These are phyloP conservation scores for Aureobasidium sp. DNA, from an alignment of 2,329 filamentous ascomycete genomes.

Conservation along the genomic window DNA sequence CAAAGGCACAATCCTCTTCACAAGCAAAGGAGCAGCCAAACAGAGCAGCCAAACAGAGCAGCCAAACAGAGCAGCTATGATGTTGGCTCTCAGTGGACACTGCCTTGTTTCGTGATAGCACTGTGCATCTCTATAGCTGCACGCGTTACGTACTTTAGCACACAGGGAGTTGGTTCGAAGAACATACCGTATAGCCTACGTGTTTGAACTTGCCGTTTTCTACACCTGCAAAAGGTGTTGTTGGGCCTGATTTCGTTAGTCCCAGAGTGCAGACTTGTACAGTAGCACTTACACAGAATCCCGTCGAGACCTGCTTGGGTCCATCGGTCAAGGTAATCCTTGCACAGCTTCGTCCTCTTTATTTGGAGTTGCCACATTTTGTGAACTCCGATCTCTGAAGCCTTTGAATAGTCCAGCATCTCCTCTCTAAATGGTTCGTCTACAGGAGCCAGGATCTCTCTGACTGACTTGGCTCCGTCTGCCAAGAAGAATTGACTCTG, in stretches of 20 bases:
- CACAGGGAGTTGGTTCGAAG: neutral
- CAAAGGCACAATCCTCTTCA: too few species aligned
- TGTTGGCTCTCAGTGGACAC: too few species aligned
- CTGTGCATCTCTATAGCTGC: too few species aligned
- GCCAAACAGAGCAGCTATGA: too few species aligned
- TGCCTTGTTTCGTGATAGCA: too few species aligned
- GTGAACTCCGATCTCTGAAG: constrained; percentile 36
- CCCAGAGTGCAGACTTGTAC: neutral
- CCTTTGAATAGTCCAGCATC: constrained; percentile 39
- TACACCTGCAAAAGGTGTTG: constrained; percentile 39
- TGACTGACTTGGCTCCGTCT: constrained; percentile 45
- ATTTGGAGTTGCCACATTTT: constrained; percentile 45
- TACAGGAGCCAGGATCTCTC: constrained; percentile 34
- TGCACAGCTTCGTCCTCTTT: constrained; percentile 37
- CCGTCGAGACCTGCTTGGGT: constrained; percentile 37
- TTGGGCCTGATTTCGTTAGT: constrained; percentile 30
- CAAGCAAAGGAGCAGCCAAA: too few species aligned
- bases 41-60: too few species aligned
- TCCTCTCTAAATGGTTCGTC: constrained; percentile 44
- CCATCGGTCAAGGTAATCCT: constrained; percentile 41
- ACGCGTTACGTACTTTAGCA: too few species aligned
- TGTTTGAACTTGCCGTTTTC: constrained; percentile 39
- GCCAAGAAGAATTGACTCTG: constrained; percentile 41
- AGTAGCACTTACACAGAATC: constrained; percentile 29
- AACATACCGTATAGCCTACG: constrained; percentile 36